phyloP scores from a whole-genome alignment of 805 yeast genomes.

The Saturnispora mendoncae region DNA sequence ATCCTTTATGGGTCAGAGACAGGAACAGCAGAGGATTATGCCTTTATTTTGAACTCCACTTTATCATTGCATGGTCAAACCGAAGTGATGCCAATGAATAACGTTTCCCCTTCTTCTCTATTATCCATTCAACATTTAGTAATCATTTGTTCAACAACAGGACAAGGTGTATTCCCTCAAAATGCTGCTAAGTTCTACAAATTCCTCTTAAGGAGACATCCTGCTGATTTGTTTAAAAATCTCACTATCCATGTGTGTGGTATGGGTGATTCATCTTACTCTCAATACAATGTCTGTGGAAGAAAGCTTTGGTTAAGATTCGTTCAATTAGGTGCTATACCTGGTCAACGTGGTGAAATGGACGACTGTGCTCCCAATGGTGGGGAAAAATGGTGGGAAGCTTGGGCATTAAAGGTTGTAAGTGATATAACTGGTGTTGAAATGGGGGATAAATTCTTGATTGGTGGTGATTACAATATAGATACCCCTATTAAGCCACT shows the following conservation, averaged over 20 bases:
- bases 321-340: slow-evolving; percentile 72
- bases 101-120: slow-evolving; percentile 30
- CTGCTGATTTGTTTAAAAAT: slow-evolving; percentile 47
- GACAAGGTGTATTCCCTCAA: slow-evolving; percentile 89
- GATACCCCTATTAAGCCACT: neutral
- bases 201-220: slow-evolving; percentile 59
- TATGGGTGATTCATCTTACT: slow-evolving; percentile 87
- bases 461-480: slow-evolving; percentile 6
- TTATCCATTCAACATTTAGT: slow-evolving; percentile 24
- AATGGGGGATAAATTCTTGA: neutral
- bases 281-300: slow-evolving; percentile 81
- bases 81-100: slow-evolving; percentile 44
- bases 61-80: slow-evolving; percentile 46
- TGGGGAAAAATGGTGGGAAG: slow-evolving; percentile 63
- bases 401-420: slow-evolving; percentile 55
- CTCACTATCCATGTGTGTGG: slow-evolving; percentile 71
- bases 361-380: slow-evolving; percentile 81
- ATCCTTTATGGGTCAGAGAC: slow-evolving; percentile 88
- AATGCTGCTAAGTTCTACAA: slow-evolving; percentile 70
- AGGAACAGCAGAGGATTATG: slow-evolving; percentile 84
- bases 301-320: slow-evolving; percentile 73
- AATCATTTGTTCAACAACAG: slow-evolving; percentile 79
- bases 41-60: slow-evolving; percentile 54
- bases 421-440: slow-evolving; percentile 5
- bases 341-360: slow-evolving; percentile 72